phyloP scores from a whole-genome alignment of 768 basidiomycete species.

The Mycena galericulata region DNA sequence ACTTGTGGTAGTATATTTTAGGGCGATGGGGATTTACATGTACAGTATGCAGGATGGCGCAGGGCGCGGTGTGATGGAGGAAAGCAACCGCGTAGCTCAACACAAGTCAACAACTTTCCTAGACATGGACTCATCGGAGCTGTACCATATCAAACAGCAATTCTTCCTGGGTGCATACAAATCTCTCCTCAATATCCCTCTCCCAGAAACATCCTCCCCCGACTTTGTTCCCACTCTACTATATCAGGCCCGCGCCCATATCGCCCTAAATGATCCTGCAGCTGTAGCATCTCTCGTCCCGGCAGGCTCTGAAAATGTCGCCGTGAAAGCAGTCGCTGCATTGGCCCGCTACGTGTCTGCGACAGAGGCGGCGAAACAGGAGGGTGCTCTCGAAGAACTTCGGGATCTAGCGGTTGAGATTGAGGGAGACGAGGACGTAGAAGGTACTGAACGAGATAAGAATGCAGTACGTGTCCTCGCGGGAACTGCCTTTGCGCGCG shows the following conservation, averaged over 20 bases:
- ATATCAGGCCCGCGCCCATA: conserved; percentile 82
- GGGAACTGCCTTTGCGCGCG: conserved; percentile 87
- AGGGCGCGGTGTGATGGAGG: no score
- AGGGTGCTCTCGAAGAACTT: conserved; percentile 79
- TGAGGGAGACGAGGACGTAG: conserved; percentile 77
- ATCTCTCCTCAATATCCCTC: conserved; percentile 62
- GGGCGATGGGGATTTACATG: no score
- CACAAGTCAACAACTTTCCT: background rate
- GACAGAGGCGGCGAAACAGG: conserved; percentile 57
- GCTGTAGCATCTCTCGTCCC: conserved; percentile 70
- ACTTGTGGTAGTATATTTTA: no score
- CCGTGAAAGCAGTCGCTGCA: conserved; percentile 76
- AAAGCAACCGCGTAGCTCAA: background rate
- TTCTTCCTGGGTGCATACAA: conserved; percentile 84
- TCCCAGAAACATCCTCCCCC: conserved; percentile 71
- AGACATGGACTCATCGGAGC: conserved; percentile 67
- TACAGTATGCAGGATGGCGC: no score
- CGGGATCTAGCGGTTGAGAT: conserved; percentile 90
- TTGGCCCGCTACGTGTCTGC: conserved; percentile 78
- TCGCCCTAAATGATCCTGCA: conserved; percentile 74
- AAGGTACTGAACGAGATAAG: conserved; percentile 75
- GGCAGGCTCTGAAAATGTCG: conserved; percentile 68
- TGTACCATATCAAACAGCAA: conserved; percentile 80
- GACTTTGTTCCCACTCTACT: conserved; percentile 76
- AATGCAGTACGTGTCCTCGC: conserved; percentile 82